Evolutionary conservation across 2,329 filamentous ascomycete species (phyloP), one percentile per base, ranked within the genome.

Genomic region (Fusarium abutilonis): DNA sequence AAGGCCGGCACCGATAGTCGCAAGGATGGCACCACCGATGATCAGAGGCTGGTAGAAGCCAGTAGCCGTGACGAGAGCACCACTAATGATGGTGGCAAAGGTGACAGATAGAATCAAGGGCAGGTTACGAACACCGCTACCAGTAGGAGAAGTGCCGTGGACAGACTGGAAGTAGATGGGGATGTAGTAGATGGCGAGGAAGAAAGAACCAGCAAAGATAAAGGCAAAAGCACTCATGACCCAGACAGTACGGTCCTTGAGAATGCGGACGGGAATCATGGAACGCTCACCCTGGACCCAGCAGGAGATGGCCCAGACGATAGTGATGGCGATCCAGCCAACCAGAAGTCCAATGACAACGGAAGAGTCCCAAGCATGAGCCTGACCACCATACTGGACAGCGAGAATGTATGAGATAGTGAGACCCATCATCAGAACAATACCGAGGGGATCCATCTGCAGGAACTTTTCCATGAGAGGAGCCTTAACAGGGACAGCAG

Each of bases 381-480:
- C 74, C 26, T 75, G 72, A 4, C 81, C 81, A 45, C 79, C 81
- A 70, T 78, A 83, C 65, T 83, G 79, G 1, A 83, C 71, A 15
- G 79, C 80, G 4, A 83, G 74, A 45, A 83, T 73, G 60, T 78
- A 76, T 63, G 73, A 70, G 69, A 83, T 63, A 71, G 77, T 72
- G 67, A 74, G 70, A 62, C 73, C 73, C 77, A 84, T 79, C 39
- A 84, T 70, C 32, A 82, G 65, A 17, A 76, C 68, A 6, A 77
- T 74, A 3, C 82, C 82, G 2, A 78, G 56, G 4, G 79, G 73
- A 58, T 84, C 82, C 73, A 84, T 79, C 62, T 83, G 79, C 0
- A 77, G 69, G 15, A 82, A 48, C 71, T 82, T 82, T 64, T 82
- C 78, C 6, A 70, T 66, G 6, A 79, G 63, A 2, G 76, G 63